phyloP scores from a whole-genome alignment of 1,284 basidiomycete species.

The Anthracocystis panici-leucophaei region DNA sequence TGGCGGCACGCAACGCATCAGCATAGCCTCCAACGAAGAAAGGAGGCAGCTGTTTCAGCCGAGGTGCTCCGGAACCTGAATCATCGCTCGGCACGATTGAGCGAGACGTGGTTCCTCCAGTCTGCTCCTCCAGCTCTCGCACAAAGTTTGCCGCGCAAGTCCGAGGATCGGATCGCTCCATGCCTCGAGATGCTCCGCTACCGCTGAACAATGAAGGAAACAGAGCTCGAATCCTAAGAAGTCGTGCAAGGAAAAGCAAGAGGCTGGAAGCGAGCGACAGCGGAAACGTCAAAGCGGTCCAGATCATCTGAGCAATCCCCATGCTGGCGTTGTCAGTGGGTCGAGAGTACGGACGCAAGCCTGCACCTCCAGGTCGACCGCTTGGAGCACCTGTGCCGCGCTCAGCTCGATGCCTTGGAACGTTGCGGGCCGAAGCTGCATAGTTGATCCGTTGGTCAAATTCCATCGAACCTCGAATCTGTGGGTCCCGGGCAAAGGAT shows the following conservation, averaged over 20 bases:
- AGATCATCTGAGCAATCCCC: constrained; percentile 46
- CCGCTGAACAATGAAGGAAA: constrained; percentile 40
- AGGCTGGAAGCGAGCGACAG: constrained; percentile 48
- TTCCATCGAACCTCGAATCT: constrained; percentile 33
- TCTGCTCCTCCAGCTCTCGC: constrained; percentile 47
- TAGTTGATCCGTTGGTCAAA: constrained; percentile 9
- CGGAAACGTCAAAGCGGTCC: constrained; percentile 50
- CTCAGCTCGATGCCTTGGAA: not conserved
- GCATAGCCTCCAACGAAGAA: constrained; percentile 88
- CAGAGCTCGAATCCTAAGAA: constrained; percentile 34
- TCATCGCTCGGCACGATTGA: constrained; percentile 3
- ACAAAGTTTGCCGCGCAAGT: constrained; percentile 42
- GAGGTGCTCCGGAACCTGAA: constrained; percentile 15
- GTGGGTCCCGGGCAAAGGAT: constrained; percentile 39
- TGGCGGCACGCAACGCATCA: constrained; percentile 78
- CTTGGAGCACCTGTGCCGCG: constrained; percentile 23
- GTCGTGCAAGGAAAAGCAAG: constrained; percentile 42
- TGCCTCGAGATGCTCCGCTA: not conserved
- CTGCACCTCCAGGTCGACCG: constrained; percentile 29
- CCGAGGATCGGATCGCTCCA: constrained; percentile 30
- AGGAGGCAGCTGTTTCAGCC: constrained; percentile 41
- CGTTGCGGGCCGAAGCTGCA: not conserved
- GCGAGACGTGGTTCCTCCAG: constrained; percentile 24
- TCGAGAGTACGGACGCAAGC: constrained; percentile 30
- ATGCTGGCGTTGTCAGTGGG: constrained; percentile 6